phyloP scores from a whole-genome alignment of 495 filamentous ascomycete species.

The Lophiotrema nucula region DNA sequence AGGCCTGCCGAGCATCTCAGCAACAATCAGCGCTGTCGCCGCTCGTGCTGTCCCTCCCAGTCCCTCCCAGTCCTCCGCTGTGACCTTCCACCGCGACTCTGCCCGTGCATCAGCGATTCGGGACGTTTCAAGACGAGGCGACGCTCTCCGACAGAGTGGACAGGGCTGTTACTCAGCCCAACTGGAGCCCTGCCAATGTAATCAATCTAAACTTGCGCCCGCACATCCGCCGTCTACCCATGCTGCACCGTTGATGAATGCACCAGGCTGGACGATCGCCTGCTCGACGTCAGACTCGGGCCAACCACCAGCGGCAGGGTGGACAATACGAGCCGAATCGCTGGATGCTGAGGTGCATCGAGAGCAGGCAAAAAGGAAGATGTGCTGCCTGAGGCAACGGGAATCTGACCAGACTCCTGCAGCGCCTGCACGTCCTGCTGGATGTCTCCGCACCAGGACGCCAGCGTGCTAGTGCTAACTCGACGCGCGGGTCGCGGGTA shows the following conservation, averaged over 20 bases:
- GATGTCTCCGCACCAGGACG: constrained; percentile 2
- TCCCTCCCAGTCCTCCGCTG: no score
- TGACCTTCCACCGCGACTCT: background rate
- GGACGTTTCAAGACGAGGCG: constrained; percentile 2
- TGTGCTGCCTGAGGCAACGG: constrained; percentile 7
- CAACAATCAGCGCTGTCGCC: background rate
- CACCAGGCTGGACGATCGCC: background rate
- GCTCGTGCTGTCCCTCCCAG: background rate
- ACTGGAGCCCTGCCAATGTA: background rate
- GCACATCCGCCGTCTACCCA: background rate
- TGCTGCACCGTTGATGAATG: background rate
- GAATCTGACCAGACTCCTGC: background rate
- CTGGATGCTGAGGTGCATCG: constrained; percentile 11
- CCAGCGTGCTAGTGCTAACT: background rate
- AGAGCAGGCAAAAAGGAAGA: constrained; percentile 3
- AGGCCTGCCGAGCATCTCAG: constrained; percentile 10
- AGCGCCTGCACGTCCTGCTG: background rate
- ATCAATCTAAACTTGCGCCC: constrained; percentile 8
- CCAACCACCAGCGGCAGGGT: constrained; percentile 2
- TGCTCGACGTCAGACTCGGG: constrained; percentile 17
- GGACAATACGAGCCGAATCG: background rate
- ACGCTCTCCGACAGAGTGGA: constrained; percentile 6
- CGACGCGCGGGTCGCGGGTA: no score
- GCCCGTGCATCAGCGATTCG: background rate
- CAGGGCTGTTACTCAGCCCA: constrained; percentile 22